Percentiles rank a stretch among this genome's conserved stretches.
These are phyloP conservation scores for Trichophyton mentagrophytes DNA, from an alignment of 2,329 filamentous ascomycete genomes.

Conservation along the genomic window DNA sequence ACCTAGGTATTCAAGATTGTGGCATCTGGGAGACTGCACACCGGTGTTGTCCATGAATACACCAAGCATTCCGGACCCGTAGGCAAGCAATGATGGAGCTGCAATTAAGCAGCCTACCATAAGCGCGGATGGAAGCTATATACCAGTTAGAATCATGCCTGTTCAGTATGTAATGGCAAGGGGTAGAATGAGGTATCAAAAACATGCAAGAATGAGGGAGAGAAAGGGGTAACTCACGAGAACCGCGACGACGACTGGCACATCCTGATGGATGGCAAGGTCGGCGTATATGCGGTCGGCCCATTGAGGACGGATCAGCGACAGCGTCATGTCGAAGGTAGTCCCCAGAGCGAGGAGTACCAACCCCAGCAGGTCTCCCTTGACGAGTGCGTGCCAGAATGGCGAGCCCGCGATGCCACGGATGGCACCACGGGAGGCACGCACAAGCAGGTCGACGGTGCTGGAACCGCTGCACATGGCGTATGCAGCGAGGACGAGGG, in stretches of 20 bases:
- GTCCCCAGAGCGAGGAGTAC: background rate
- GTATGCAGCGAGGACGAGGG: conserved; percentile 1
- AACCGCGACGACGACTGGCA: background rate
- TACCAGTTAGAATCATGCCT: background rate
- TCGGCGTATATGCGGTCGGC: background rate
- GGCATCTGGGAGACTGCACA: background rate
- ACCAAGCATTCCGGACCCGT: conserved; percentile 6
- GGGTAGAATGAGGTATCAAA: background rate
- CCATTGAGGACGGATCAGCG: conserved; percentile 1
- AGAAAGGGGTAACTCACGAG: background rate
- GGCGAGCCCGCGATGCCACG: background rate
- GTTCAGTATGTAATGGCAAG: background rate
- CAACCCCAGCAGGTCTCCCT: conserved; percentile 5
- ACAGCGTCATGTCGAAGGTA: background rate
- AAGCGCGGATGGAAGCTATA: background rate
- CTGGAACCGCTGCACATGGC: background rate
- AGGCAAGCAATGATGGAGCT: conserved; percentile 6
- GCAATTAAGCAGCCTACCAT: background rate
- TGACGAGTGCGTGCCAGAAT: conserved; percentile 1
- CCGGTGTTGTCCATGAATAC: conserved; percentile 3
- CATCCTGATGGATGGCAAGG: background rate
- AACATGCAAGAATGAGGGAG: background rate
- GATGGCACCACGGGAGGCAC: background rate
- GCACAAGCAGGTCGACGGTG: background rate
- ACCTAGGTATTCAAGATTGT: background rate